These are phyloP conservation scores for Buddleja alternifolia DNA, from an alignment of 257 asterid species.

Conservation along the genomic window DNA sequence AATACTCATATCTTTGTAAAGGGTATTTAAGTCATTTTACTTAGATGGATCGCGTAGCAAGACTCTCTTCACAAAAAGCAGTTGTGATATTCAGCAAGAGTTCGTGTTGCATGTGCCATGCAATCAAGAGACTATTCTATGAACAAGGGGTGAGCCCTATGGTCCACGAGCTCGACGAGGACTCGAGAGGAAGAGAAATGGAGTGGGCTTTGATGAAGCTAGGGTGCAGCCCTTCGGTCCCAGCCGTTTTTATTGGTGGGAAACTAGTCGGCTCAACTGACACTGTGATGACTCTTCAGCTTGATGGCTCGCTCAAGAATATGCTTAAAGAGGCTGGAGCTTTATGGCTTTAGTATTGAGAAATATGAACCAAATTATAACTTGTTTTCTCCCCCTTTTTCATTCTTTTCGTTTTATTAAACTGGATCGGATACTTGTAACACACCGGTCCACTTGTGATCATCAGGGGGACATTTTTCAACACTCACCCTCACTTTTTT, in stretches of 20 bases:
- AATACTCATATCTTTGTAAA: no score
- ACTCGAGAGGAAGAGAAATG: constrained; percentile 57
- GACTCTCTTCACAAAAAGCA: constrained; percentile 62
- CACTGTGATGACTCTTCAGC: constrained; percentile 71
- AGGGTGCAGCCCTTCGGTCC: constrained; percentile 74
- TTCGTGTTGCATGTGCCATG: constrained; percentile 88
- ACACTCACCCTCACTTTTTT: no score
- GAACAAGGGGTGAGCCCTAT: constrained; percentile 85
- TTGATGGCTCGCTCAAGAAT: constrained; percentile 66
- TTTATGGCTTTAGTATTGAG: constrained; percentile 60
- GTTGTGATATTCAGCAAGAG: constrained; percentile 85
- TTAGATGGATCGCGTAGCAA: constrained; percentile 57
- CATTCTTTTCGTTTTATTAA: no score
- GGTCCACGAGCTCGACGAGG: constrained; percentile 69
- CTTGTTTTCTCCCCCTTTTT: no score
- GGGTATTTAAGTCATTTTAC: constrained; percentile 27
- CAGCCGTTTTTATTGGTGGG: constrained; percentile 75
- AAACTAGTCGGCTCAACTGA: constrained; percentile 64
- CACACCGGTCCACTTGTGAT: no score
- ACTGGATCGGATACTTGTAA: no score
- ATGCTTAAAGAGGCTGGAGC: constrained; percentile 89
- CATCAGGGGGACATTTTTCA: no score
- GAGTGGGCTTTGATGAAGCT: constrained; percentile 60
- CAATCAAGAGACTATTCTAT: constrained; percentile 69
- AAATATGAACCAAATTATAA: no score